phyloP scores from a whole-genome alignment of 768 basidiomycete genomes.

The Hypholoma sublateritium region DNA sequence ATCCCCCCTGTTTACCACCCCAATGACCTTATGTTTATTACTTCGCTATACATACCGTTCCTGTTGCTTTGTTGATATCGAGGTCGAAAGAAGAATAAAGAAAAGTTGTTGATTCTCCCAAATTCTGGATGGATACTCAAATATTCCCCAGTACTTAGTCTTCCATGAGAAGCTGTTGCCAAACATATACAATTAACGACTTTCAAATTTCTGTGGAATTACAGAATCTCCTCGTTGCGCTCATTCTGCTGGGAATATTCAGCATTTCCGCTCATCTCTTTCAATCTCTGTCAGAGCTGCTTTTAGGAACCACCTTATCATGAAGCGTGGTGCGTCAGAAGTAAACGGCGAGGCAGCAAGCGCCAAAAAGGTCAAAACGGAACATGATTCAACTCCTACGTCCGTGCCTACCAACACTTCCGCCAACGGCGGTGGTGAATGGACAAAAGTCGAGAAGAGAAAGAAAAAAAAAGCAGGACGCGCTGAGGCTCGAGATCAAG shows the following conservation, averaged over 20 bases:
- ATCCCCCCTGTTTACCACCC: neutral
- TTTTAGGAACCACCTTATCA: neutral
- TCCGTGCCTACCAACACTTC: neutral
- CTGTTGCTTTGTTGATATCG: neutral
- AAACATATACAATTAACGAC: too few species aligned
- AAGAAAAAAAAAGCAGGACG: conserved; percentile 72
- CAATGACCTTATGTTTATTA: neutral
- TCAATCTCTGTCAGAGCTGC: too few species aligned
- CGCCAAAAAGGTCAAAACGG: conserved; percentile 18
- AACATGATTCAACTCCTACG: neutral
- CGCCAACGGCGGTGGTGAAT: conserved; percentile 27
- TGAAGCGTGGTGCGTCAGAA: neutral
- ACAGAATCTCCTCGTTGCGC: too few species aligned
- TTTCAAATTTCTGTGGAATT: too few species aligned
- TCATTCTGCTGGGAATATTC: too few species aligned
- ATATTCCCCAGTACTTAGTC: neutral
- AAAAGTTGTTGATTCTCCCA: neutral
- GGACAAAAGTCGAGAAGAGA: conserved; percentile 73
- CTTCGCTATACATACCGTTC: neutral
- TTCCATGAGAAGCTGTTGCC: too few species aligned
- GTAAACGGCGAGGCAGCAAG: neutral
- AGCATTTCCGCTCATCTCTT: too few species aligned
- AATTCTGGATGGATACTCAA: too few species aligned
- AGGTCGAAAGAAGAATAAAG: neutral
- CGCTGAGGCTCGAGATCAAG: conserved; percentile 55